Base-by-base conservation (phyloP, 345 rosid genomes). In the Ceriops zippeliana region DNA sequence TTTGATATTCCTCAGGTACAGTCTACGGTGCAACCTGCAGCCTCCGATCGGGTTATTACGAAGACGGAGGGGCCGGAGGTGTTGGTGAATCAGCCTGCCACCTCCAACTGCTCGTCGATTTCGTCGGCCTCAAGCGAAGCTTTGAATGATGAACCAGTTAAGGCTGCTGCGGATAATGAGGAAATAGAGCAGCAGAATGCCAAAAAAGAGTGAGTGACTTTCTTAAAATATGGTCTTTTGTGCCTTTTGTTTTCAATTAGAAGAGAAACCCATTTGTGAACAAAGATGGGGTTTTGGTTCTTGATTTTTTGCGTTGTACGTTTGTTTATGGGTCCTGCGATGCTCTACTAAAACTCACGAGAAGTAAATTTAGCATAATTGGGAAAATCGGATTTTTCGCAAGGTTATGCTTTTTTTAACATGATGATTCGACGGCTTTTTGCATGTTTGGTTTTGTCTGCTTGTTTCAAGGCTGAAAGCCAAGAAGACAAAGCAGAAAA, bases 31-130 rank as follows among this genome's bases (percentile, higher is more conserved):
- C 81, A 81, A 22, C 31, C 68, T 16, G 53, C 78, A 30, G 63
- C 70, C 22, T 8, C 37, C 28, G 24, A 24, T 56, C 59, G 28
- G 6, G 74, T 66, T n/a, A 32, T 11, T n/a, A 68, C 76, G 57
- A 78, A 83, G 83, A 76, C 75, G 52, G 86, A 80, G 31, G 10
- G 7, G 31, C 61, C 85, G 3, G 88, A 87, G 57, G 69, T 67
- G 61, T 53, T 71, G 52, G 83, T 61, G 26, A 24, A 87, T 69
- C 90, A 76, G 72, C 98, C 97, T 19, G 85, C 89, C 5, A 90
- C 97, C 20, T 96, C 97, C n/a, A 90, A 88, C 86, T 85, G 88
- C 34, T 90, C 97, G 0, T 86, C 96, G 42, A 83, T 89, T 73
- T 90, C 98, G 1, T 90, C 97, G 24, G 96, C 84, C 16, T 89